These are phyloP conservation scores for Pichia kluyveri DNA, from an alignment of 805 yeast species.

Conservation along the genomic window DNA sequence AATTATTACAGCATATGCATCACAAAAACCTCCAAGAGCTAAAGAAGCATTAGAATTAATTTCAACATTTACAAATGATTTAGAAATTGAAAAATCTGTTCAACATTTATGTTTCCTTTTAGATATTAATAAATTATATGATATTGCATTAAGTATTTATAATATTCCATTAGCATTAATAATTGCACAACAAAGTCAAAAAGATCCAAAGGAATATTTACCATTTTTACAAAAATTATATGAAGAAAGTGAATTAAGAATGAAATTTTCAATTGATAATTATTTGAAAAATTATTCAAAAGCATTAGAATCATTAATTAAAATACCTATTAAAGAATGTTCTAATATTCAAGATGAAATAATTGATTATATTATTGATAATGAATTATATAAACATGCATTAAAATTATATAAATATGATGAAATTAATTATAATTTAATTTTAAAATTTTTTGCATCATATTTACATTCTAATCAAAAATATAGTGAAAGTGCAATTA, in stretches of 20 bases:
- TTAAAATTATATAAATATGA: slow-evolving; percentile 54
- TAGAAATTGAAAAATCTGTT: slow-evolving; percentile 49
- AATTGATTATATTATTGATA: slow-evolving; percentile 57
- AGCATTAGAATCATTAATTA: slow-evolving; percentile 60
- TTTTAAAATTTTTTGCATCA: slow-evolving; percentile 56
- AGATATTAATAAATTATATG: slow-evolving; percentile 78
- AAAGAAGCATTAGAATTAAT: slow-evolving; percentile 64
- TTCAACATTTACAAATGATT: slow-evolving; percentile 37
- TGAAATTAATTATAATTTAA: slow-evolving; percentile 39
- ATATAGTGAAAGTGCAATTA: slow-evolving; percentile 68
- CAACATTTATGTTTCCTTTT: slow-evolving; percentile 84
- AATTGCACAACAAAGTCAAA: slow-evolving; percentile 93
- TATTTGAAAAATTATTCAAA: slow-evolving; percentile 55
- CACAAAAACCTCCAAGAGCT: slow-evolving; percentile 81
- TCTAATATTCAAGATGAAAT: slow-evolving; percentile 44
- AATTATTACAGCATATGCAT: slow-evolving; percentile 83
- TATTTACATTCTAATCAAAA: slow-evolving; percentile 45
- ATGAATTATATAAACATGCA: slow-evolving; percentile 63
- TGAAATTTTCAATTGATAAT: slow-evolving; percentile 71
- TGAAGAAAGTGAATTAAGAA: slow-evolving; percentile 55
- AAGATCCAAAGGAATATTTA: slow-evolving; percentile 93
- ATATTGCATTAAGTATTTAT: slow-evolving; percentile 72
- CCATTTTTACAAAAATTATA: slow-evolving; percentile 83
- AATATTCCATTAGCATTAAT: slow-evolving; percentile 71
- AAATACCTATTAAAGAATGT: slow-evolving; percentile 30